Evolutionary conservation across 208 protist genomes (phyloP), one percentile per base, ranked within the genome.

Genomic region (Willaertia magna): DNA sequence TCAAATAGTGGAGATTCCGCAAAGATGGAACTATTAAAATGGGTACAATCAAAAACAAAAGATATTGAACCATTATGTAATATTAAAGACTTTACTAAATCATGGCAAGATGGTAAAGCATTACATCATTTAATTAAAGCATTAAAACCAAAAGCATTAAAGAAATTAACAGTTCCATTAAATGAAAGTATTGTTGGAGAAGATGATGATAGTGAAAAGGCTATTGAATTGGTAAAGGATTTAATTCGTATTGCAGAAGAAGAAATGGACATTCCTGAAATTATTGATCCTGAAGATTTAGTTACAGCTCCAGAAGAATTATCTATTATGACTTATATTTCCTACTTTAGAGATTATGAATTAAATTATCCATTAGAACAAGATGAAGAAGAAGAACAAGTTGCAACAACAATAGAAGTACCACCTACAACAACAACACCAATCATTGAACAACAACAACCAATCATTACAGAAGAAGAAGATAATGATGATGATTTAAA

Each of bases 281-380:
- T 84, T 46, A 39, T 84, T 22, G 49, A 55, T 43, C 49, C 79
- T 47, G 79, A 74, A 20, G 79, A 84, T 34, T 34, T 84, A 11
- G 47, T 22, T 47, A 20, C 20, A 30, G 34, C n/a, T 7, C 79
- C 79, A 34, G 79, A 84, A 18, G 79, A 84, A 34, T 52, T 84
- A 12, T 46, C n/a, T 47, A 44, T 67, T 1, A 84, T 84, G 79
- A 84, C 79, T 18, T 84, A 84, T 47, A 46, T 84, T 34, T 84
- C 79, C 12, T 84, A 67, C 34, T 84, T 84, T 52, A 84, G 79
- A 84, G 79, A 84, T 47, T 84, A 84, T 47, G 48, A 74, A 0
- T 40, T 20, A 18, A 16, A 20, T 42, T 42, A 79, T 79, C 75
- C 75, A 48, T 9, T n/a, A 76, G 40, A 79, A n/a, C 4, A 30